phyloP scores from a whole-genome alignment of 768 basidiomycete genomes.

The Pisolithus sp. region DNA sequence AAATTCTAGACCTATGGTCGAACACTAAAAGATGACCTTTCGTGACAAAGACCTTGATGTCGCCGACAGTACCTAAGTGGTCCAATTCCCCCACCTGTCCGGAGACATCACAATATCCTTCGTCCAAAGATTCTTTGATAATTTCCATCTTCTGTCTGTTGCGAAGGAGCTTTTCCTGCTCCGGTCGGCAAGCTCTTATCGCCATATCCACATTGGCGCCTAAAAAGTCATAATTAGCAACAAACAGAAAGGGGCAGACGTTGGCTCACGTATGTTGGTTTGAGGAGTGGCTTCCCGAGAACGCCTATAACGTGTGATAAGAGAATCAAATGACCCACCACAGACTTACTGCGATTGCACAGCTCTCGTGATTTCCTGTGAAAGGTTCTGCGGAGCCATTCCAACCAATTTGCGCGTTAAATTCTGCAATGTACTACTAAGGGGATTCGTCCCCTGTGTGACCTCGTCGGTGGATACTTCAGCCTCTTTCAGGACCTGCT shows the following conservation, averaged over 20 bases:
- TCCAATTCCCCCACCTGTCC: constrained; percentile 56
- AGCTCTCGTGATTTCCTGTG: constrained; percentile 11
- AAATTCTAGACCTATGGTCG: constrained; percentile 1
- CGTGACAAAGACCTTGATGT: constrained; percentile 56
- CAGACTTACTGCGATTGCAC: constrained; percentile 15
- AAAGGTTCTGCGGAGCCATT: constrained; percentile 9
- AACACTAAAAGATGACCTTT: constrained; percentile 38
- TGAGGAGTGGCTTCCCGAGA: constrained; percentile 34
- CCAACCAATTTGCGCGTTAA: constrained; percentile 21
- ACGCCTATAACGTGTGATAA: constrained; percentile 6
- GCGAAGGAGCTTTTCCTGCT: constrained; percentile 53
- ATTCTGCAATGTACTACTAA: constrained; percentile 18
- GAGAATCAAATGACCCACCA: background rate
- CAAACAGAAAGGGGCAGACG: background rate
- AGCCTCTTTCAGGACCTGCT: background rate
- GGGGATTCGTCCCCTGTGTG: constrained; percentile 5
- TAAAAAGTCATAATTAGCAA: constrained; percentile 6
- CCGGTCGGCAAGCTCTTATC: constrained; percentile 64
- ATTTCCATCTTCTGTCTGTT: constrained; percentile 64
- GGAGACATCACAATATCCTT: constrained; percentile 78
- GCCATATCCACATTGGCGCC: constrained; percentile 67
- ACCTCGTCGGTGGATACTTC: background rate
- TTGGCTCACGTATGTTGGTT: constrained; percentile 36
- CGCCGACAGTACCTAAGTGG: constrained; percentile 57
- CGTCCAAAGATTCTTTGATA: constrained; percentile 69